Evolutionary conservation across 352 stramenopile genomes (phyloP).

Genomic region (Phytophthora cryptogea): DNA sequence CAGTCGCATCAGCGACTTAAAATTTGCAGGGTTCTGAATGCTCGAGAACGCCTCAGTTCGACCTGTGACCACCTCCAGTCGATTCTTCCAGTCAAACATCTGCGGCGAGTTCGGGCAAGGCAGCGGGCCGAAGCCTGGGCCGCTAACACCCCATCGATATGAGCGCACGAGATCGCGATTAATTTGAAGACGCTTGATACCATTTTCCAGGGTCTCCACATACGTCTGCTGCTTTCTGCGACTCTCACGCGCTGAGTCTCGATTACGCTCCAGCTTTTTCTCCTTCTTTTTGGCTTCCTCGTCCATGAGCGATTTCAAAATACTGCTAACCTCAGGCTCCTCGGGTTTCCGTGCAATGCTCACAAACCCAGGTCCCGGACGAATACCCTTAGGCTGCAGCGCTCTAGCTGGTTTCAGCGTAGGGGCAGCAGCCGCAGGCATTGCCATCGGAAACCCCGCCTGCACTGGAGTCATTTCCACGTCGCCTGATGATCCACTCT

Average conservation of each 20-base stretch:
- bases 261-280: constrained; percentile 90
- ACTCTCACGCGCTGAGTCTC: constrained; percentile 83
- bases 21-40: constrained; percentile 72
- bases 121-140: constrained; percentile 43
- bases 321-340: constrained; percentile 80
- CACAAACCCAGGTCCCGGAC: constrained; percentile 56
- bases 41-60: constrained; percentile 63
- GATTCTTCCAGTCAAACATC: constrained; percentile 66
- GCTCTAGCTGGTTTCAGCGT: constrained; percentile 37
- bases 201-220: constrained; percentile 84
- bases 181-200: constrained; percentile 87
- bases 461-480: constrained; percentile 36
- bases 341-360: constrained; percentile 83
- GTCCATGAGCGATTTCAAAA: constrained; percentile 87
- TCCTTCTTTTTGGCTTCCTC: constrained; percentile 91
- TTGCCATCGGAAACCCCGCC: constrained; percentile 3
- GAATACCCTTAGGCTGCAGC: constrained; percentile 55
- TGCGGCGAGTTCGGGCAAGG: constrained; percentile 55
- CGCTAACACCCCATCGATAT: constrained; percentile 76
- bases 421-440: constrained; percentile 10
- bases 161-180: constrained; percentile 74
- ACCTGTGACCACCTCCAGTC: constrained; percentile 71
- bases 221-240: constrained; percentile 90
- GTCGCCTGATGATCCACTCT: constrained; percentile 32
- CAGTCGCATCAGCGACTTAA: constrained; percentile 69